phyloP scores from a whole-genome alignment of 345 rosid genomes.

The Syzygium aromaticum region DNA sequence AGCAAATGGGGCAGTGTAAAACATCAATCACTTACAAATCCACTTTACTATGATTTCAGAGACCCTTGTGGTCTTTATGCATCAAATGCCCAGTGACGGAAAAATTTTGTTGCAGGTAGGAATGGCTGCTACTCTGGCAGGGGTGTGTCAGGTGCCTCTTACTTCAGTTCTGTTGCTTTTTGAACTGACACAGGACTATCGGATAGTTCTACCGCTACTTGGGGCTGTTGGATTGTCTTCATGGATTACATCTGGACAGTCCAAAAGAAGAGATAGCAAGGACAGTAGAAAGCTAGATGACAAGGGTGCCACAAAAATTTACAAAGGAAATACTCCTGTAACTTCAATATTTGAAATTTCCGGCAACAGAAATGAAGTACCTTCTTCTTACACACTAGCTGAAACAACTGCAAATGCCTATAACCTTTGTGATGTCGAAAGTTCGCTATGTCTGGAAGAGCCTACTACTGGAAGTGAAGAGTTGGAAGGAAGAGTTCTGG shows the following conservation, averaged over 20 bases:
- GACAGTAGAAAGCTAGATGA: slow-evolving; percentile 25
- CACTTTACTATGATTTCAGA: not conserved
- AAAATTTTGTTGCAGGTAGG: slow-evolving; percentile 54
- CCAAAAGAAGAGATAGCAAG: slow-evolving; percentile 44
- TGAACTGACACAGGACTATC: slow-evolving; percentile 88
- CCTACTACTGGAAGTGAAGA: slow-evolving; percentile 25
- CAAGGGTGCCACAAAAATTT: slow-evolving; percentile 23
- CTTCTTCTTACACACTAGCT: slow-evolving; percentile 10
- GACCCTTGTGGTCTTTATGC: not conserved
- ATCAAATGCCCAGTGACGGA: not conserved
- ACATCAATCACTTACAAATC: not conserved
- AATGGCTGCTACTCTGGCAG: slow-evolving; percentile 98
- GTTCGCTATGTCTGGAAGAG: slow-evolving; percentile 75
- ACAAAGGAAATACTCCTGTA: slow-evolving; percentile 16
- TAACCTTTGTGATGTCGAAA: slow-evolving; percentile 80
- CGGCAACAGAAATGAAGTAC: not conserved
- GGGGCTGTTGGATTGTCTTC: slow-evolving; percentile 94
- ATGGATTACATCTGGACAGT: slow-evolving; percentile 82
- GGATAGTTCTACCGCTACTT: slow-evolving; percentile 79
- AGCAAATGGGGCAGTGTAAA: not conserved
- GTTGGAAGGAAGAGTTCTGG: slow-evolving; percentile 36
- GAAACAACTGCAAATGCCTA: slow-evolving; percentile 19
- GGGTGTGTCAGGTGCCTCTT: slow-evolving; percentile 98
- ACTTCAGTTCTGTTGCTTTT: slow-evolving; percentile 83
- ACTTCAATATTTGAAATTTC: slow-evolving; percentile 22